A percentile compares a stretch with the other conserved stretches of the same genome.
These are phyloP conservation scores for Carallia brachiata DNA, from an alignment of 345 rosid genomes.

Conservation along the genomic window DNA sequence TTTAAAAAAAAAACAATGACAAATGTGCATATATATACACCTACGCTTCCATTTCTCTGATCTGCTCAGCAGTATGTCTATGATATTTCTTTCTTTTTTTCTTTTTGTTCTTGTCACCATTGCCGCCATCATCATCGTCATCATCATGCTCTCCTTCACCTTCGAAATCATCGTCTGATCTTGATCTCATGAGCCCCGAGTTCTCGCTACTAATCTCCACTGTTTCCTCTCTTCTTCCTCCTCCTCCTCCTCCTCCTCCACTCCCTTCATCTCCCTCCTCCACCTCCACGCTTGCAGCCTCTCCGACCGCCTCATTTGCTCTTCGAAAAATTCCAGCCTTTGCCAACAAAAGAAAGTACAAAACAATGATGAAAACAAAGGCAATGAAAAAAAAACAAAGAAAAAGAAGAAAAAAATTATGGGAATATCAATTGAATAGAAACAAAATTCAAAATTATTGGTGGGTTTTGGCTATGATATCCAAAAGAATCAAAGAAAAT, in stretches of 20 bases:
- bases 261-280: constrained; percentile 73
- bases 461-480: not conserved
- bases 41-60: constrained; percentile 91
- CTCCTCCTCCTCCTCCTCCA: too few species aligned
- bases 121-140: constrained; percentile 38
- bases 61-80: constrained; percentile 90
- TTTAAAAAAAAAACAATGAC: too few species aligned
- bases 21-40: constrained; percentile 28
- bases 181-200: constrained; percentile 79
- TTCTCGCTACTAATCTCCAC: constrained; percentile 94
- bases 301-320: constrained; percentile 37
- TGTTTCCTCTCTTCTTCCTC: constrained; percentile 50
- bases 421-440: too few species aligned
- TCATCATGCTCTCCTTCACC: constrained; percentile 57
- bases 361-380: not conserved
- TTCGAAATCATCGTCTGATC: constrained; percentile 75
- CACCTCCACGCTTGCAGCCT: constrained; percentile 44
- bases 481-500: not conserved
- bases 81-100: constrained; percentile 95
- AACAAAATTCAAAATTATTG: not conserved
- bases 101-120: constrained; percentile 54
- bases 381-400: not conserved
- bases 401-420: too few species aligned
- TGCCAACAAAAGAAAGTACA: constrained; percentile 3
- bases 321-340: constrained; percentile 94